Evolutionary conservation across 345 rosid species (phyloP).

Genomic region (Populus alba): DNA sequence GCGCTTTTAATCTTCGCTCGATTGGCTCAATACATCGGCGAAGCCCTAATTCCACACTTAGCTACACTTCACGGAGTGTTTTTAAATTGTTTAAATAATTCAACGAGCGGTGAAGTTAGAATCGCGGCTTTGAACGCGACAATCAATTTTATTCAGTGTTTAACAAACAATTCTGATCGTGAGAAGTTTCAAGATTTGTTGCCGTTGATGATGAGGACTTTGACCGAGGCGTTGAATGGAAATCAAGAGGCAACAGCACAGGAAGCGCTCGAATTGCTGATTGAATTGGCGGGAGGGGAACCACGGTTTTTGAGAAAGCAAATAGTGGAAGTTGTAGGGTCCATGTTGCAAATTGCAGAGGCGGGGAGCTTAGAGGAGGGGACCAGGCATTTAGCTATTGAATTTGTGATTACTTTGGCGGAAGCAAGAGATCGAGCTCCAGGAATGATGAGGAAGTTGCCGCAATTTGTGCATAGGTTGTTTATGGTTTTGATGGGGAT

Average conservation of each 20-base stretch:
- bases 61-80: conserved; percentile 77
- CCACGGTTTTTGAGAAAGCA: conserved; percentile 86
- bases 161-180: conserved; percentile 56
- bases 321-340: conserved; percentile 74
- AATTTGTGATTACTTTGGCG: conserved; percentile 85
- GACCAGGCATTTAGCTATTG: conserved; percentile 83
- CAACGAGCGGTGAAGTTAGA: conserved; percentile 65
- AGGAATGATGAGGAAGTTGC: conserved; percentile 97
- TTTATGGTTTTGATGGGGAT: conserved; percentile 85
- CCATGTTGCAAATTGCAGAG: conserved; percentile 96
- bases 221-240: conserved; percentile 77
- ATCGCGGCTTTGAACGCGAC: conserved; percentile 89
- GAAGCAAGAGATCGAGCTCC: conserved; percentile 99
- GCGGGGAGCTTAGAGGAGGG: conserved; percentile 92
- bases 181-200: conserved; percentile 89
- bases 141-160: conserved; percentile 78
- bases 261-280: conserved; percentile 86
- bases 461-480: conserved; percentile 82
- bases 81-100: conserved; percentile 53
- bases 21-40: conserved; percentile 78
- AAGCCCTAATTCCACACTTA: conserved; percentile 63
- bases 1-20: conserved; percentile 82
- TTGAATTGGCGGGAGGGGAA: conserved; percentile 91
- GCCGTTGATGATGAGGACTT: conserved; percentile 87
- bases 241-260: conserved; percentile 88